Conservation (phyloP, 2,329 filamentous ascomycete species). For the Fusarium luffae region DNA sequence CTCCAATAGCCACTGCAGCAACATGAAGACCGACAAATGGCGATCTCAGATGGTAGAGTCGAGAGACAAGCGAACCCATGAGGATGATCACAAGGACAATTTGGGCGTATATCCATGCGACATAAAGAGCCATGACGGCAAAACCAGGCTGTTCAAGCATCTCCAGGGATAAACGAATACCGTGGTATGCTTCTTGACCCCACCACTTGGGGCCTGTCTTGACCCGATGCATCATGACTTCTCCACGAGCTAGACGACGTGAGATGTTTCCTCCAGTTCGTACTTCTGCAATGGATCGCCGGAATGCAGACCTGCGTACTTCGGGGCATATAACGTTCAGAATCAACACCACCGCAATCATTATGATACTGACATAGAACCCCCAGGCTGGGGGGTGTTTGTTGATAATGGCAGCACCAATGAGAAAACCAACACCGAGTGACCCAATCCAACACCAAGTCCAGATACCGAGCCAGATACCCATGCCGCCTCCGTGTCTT, state of each 20-base stretch:
- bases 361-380: conserved; percentile 77
- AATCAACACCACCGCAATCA: conserved; percentile 72
- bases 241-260: conserved; percentile 73
- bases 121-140: conserved; percentile 75
- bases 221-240: conserved; percentile 80
- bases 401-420: conserved; percentile 77
- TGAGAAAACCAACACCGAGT: conserved; percentile 75
- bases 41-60: conserved; percentile 72
- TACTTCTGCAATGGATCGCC: conserved; percentile 75
- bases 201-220: conserved; percentile 79
- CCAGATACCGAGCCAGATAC: conserved; percentile 83
- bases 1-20: conserved; percentile 73
- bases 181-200: conserved; percentile 80
- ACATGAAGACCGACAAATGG: conserved; percentile 75
- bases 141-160: conserved; percentile 83
- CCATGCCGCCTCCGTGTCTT: conserved; percentile 80
- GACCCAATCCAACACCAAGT: conserved; percentile 81
- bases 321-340: conserved; percentile 79
- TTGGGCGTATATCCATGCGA: conserved; percentile 82
- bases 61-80: conserved; percentile 77
- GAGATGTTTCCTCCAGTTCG: conserved; percentile 64
- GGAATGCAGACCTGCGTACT: conserved; percentile 74
- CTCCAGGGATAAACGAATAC: conserved; percentile 70
- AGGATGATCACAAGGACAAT: conserved; percentile 78
- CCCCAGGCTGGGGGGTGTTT: conserved; percentile 74